These are phyloP conservation scores for Aegilops umbellulata DNA, from an alignment of 176 grass and related monocot genomes.

Conservation along the genomic window DNA sequence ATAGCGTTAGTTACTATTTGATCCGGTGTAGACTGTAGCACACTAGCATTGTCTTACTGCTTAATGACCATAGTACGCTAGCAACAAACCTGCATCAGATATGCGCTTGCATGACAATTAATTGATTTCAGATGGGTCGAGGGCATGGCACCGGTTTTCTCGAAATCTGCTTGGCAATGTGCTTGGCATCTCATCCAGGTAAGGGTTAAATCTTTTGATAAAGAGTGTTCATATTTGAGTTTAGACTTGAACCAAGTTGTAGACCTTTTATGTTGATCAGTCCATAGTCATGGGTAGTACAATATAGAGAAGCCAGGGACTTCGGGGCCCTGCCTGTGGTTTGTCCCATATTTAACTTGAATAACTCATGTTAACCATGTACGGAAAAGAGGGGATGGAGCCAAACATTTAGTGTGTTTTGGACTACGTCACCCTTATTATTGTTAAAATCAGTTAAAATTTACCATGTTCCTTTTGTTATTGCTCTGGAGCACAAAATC, in stretches of 20 bases:
- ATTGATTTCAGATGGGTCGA: slow-evolving; percentile 83
- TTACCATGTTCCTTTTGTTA: too few species aligned
- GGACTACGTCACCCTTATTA: background rate
- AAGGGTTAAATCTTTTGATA: background rate
- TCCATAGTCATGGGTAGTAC: slow-evolving; percentile 5
- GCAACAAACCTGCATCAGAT: slow-evolving; percentile 1
- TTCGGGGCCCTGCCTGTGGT: background rate
- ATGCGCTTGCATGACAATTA: slow-evolving; percentile 11
- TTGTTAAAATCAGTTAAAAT: background rate
- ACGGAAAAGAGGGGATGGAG: background rate
- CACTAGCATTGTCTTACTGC: slow-evolving; percentile 1
- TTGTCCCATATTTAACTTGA: slow-evolving; percentile 10
- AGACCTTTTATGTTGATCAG: background rate
- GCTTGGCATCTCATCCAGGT: slow-evolving; percentile 97
- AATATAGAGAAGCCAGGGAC: background rate
- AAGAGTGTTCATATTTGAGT: slow-evolving; percentile 1
- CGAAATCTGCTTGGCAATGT: slow-evolving; percentile 86
- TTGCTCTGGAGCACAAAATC: too few species aligned
- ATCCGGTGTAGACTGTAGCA: background rate
- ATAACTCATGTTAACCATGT: slow-evolving; percentile 4
- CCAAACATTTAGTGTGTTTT: background rate
- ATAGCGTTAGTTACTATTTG: background rate
- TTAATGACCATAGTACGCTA: background rate
- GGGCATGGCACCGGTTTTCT: slow-evolving; percentile 86
- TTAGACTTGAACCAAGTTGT: background rate